Percentiles rank a stretch among this genome's conserved stretches.
Conservation (phyloP, 2,329 filamentous ascomycete species). For the Pleurostoma richardsiae region DNA sequence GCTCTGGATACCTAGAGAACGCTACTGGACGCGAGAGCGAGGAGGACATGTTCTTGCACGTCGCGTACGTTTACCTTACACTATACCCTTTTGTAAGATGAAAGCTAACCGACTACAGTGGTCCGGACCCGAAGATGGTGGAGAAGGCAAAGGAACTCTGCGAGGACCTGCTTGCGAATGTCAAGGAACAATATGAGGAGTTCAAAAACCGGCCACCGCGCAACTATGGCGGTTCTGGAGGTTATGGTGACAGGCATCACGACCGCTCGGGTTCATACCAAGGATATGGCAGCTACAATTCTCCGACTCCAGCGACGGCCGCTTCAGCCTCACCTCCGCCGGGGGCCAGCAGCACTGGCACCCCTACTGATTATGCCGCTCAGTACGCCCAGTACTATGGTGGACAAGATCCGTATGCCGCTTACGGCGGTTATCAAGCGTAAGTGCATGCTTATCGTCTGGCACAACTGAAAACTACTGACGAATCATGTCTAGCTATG, state of each 20-base stretch:
- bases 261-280: constrained; percentile 6
- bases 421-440: constrained; percentile 84
- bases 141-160: constrained; percentile 83
- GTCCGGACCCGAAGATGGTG: constrained; percentile 82
- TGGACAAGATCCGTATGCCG: constrained; percentile 75
- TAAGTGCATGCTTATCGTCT: constrained; percentile 30
- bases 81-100: background rate
- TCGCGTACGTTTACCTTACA: constrained; percentile 61
- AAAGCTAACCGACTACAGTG: constrained; percentile 48
- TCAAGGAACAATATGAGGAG: constrained; percentile 82
- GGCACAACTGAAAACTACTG: background rate
- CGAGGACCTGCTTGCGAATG: constrained; percentile 79
- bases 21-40: constrained; percentile 88
- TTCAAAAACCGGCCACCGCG: constrained; percentile 81
- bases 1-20: constrained; percentile 89
- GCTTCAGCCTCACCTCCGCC: constrained; percentile 33
- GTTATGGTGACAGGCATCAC: constrained; percentile 21
- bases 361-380: constrained; percentile 63
- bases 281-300: constrained; percentile 29
- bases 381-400: constrained; percentile 85
- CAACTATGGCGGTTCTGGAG: constrained; percentile 47
- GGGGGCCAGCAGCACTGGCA: constrained; percentile 36
- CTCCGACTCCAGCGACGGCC: constrained; percentile 28
- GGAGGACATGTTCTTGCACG: constrained; percentile 93
- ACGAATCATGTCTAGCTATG: constrained; percentile 39